Evolutionary conservation across 2,329 filamentous ascomycete species (phyloP), one percentile per base, ranked within the genome.

Genomic region (Graphiopsis chlorocephala): DNA sequence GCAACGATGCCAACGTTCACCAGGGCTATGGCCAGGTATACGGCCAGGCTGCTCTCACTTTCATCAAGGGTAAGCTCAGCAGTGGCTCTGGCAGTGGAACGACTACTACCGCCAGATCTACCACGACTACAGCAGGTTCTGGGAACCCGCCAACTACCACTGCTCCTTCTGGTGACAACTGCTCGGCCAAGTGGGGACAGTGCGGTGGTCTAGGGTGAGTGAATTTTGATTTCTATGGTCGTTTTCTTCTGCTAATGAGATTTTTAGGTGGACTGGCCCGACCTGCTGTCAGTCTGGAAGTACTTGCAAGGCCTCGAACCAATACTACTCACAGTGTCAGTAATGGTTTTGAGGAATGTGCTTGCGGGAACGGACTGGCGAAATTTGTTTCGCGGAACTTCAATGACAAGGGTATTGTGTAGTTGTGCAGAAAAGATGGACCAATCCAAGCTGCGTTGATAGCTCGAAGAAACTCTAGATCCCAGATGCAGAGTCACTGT

Each of bases 1-100:
- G 87, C 57, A 87, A 82, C 70, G 81, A 89, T 66, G 79, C 82
- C 28, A 83, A 84, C 70, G 81, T 83, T 7, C 87, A 89, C 74
- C 84, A 88, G 73, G 82, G 85, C 58, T 90, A 90, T 65, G 86
- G 84, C 2, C 77, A 73, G 66, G 84, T 85, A 69, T 90, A 90
- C 66, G 87, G 87, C 1, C 72, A 80, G 7, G 78, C 86, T 70
- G 87, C 87, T 1, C 72, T 89, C 47, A 68, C 78, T 0, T 90
- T 90, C 68, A 84, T 88, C 67, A 81, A 86, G 74, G 79, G 75
- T 71, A 86, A 84, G 75, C 67, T 86, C 63, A 65, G 59, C 57
- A 45, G 35, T 31, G 52, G 50, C 38, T 55, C 45, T 15, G 52
- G 64, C 11, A 29, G 47, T 35, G 53, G 38, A 17, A 1, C n/a